Percentiles rank a stretch among this genome's conserved stretches.
Evolutionary conservation across 164 flowering plant genomes (phyloP).

Genomic region (Vitis cinerea): DNA sequence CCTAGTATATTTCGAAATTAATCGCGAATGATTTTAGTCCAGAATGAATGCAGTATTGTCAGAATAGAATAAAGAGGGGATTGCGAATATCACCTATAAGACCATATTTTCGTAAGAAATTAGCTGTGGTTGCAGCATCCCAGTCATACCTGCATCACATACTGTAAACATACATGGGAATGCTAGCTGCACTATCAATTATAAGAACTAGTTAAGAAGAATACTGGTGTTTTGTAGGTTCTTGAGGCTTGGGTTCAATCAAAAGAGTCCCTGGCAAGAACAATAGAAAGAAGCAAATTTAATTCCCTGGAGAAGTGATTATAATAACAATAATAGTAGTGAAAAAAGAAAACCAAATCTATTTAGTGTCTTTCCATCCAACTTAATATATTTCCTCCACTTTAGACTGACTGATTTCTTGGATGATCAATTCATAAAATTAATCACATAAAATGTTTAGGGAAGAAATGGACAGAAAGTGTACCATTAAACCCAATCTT

Average conservation of each 20-base stretch:
- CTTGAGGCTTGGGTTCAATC: constrained; percentile 99
- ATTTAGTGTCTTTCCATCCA: no score
- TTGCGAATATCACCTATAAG: constrained; percentile 48
- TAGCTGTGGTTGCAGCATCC: constrained; percentile 95
- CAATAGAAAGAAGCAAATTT: background rate
- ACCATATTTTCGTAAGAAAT: constrained; percentile 83
- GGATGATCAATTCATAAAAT: background rate
- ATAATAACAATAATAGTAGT: no score
- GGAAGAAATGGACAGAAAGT: background rate
- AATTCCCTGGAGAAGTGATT: no score
- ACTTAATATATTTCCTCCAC: no score
- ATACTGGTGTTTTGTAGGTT: constrained; percentile 98
- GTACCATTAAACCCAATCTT: constrained; percentile 96
- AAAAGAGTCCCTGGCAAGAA: constrained; percentile 64
- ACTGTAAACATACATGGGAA: constrained; percentile 1
- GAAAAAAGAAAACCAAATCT: no score
- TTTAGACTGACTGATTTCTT: background rate
- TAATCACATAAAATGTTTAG: background rate
- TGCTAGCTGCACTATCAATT: background rate
- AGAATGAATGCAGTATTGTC: background rate
- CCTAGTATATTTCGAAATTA: no score
- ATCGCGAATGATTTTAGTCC: no score
- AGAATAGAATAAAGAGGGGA: background rate
- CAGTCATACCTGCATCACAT: constrained; percentile 72
- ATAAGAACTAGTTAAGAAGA: constrained; percentile 10